Percentiles rank a stretch among this genome's conserved stretches.
Conservation (phyloP, 2,329 filamentous ascomycete genomes). For the Diaporthe amygdali region DNA sequence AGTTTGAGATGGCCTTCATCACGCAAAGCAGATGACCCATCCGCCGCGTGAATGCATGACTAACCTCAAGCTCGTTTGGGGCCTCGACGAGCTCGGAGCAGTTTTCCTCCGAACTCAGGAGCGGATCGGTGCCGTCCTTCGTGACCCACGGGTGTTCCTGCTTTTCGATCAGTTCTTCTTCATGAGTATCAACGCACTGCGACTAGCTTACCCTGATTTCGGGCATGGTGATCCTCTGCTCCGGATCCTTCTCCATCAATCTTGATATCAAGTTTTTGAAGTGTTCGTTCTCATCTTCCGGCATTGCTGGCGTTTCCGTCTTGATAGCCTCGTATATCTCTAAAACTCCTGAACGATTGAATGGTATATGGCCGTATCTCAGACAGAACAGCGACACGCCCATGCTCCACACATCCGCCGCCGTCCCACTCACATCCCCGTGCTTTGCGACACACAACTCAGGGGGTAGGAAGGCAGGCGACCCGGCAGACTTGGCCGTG, state of each 20-base stretch:
- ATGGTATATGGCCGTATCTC: slow-evolving; percentile 86
- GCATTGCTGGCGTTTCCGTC: slow-evolving; percentile 67
- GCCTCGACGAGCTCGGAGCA: slow-evolving; percentile 79
- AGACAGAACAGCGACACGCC: slow-evolving; percentile 93
- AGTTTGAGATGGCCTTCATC: slow-evolving; percentile 89
- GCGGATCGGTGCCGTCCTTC: slow-evolving; percentile 73
- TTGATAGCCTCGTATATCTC: slow-evolving; percentile 92
- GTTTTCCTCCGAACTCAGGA: slow-evolving; percentile 86
- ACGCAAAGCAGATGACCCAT: slow-evolving; percentile 87
- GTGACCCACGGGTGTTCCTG: slow-evolving; percentile 96
- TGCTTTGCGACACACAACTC: slow-evolving; percentile 89
- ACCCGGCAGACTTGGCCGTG: slow-evolving; percentile 91
- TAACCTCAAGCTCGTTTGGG: slow-evolving; percentile 89
- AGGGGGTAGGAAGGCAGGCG: slow-evolving; percentile 91
- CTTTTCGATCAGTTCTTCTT: slow-evolving; percentile 28
- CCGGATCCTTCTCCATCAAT: slow-evolving; percentile 84
- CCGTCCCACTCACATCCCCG: slow-evolving; percentile 84
- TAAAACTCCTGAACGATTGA: slow-evolving; percentile 77
- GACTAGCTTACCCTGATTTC: slow-evolving; percentile 73
- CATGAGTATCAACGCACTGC: not conserved
- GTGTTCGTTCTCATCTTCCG: slow-evolving; percentile 65
- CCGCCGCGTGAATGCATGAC: slow-evolving; percentile 87
- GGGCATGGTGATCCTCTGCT: slow-evolving; percentile 81
- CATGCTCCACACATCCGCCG: slow-evolving; percentile 98
- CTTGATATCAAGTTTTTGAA: slow-evolving; percentile 77